Percentiles rank a stretch among this genome's conserved stretches.
phyloP scores from a whole-genome alignment of 768 basidiomycete genomes.

The Lactarius tabidus region DNA sequence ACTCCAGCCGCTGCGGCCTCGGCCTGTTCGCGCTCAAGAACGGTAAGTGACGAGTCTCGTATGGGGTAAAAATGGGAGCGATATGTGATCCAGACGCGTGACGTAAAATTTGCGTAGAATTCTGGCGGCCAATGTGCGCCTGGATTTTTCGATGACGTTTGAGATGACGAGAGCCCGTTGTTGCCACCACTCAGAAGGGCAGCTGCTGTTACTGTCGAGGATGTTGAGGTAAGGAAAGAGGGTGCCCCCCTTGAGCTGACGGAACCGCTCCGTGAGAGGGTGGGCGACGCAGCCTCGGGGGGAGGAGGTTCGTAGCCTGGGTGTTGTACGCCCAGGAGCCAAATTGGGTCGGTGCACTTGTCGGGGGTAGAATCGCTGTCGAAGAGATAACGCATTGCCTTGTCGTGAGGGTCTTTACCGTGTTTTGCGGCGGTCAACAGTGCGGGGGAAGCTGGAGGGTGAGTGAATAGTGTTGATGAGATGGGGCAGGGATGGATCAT shows the following conservation, averaged over 20 bases:
- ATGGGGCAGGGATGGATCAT: slow-evolving; percentile 67
- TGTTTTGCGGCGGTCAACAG: slow-evolving; percentile 67
- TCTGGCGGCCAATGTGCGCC: slow-evolving; percentile 59
- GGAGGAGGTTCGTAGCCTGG: slow-evolving; percentile 59
- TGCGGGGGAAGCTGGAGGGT: slow-evolving; percentile 40
- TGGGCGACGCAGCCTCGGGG: slow-evolving; percentile 24
- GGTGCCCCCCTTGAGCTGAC: slow-evolving; percentile 42
- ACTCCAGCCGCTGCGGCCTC: slow-evolving; percentile 26
- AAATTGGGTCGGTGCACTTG: slow-evolving; percentile 77
- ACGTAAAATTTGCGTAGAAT: slow-evolving; percentile 88
- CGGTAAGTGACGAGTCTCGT: slow-evolving; percentile 50
- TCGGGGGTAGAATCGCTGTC: slow-evolving; percentile 88
- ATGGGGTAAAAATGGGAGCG: slow-evolving; percentile 84
- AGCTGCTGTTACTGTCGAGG: slow-evolving; percentile 35
- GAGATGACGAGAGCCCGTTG: slow-evolving; percentile 37
- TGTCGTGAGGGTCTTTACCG: slow-evolving; percentile 73
- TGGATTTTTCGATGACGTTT: slow-evolving; percentile 31
- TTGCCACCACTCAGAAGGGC: slow-evolving; percentile 29
- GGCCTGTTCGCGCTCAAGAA: slow-evolving; percentile 35
- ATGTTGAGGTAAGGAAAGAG: slow-evolving; percentile 43
- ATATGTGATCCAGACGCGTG: slow-evolving; percentile 89
- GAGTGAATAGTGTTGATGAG: slow-evolving; percentile 46
- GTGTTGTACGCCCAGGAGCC: slow-evolving; percentile 84
- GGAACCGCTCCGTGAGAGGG: slow-evolving; percentile 37
- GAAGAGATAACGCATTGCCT: slow-evolving; percentile 84